Conservation (phyloP, 2,329 filamentous ascomycete species). For the Ceratocystis harringtonii region DNA sequence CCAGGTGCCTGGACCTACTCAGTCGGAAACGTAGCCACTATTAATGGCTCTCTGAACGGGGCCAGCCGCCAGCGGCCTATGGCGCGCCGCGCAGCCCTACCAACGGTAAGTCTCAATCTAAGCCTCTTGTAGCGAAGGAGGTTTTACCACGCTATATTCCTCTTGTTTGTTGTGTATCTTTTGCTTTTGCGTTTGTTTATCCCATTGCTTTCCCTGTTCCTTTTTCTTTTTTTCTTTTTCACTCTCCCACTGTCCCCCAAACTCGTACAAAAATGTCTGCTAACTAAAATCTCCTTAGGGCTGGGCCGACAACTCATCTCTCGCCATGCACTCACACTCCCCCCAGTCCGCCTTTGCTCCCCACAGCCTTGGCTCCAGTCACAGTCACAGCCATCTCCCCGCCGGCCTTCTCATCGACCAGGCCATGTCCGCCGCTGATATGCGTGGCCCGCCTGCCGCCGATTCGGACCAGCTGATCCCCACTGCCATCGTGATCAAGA, state of each 20-base stretch:
- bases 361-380: constrained; percentile 25
- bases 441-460: constrained; percentile 28
- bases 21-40: constrained; percentile 48
- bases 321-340: constrained; percentile 28
- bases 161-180: too few relatives aligned
- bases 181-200: too few relatives aligned
- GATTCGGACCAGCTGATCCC: constrained; percentile 82
- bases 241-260: not conserved
- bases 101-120: constrained; percentile 45
- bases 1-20: constrained; percentile 49
- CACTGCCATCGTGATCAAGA: constrained; percentile 98
- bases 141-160: too few relatives aligned
- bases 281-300: constrained; percentile 24
- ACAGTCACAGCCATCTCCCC: constrained; percentile 26
- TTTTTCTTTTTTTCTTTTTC: not conserved
- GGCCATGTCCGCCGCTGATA: constrained; percentile 22
- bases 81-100: constrained; percentile 47
- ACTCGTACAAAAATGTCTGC: constrained; percentile 18
- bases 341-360: constrained; percentile 25
- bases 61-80: constrained; percentile 41
- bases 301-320: constrained; percentile 35
- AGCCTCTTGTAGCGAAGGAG: not conserved
- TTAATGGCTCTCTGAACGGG: constrained; percentile 50
- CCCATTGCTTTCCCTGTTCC: too few relatives aligned
- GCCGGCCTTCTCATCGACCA: constrained; percentile 32